Evolutionary conservation across 139 green algal species (phyloP).

Genomic region (Chlamydomonas urium): DNA sequence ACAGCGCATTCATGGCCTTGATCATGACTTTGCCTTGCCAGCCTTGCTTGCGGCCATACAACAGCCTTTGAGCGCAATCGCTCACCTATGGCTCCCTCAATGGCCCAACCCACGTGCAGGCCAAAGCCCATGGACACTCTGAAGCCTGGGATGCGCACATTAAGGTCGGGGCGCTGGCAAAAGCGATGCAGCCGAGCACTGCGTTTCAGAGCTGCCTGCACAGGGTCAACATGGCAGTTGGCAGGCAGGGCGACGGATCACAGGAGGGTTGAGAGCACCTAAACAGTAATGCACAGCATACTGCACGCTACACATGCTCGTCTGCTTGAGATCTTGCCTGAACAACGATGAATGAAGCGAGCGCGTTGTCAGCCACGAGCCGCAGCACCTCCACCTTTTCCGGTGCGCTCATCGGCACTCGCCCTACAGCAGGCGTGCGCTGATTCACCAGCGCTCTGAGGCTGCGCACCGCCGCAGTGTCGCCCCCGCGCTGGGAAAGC

Average conservation of each 20-base stretch:
- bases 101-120: constrained; percentile 91
- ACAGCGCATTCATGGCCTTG: neutral
- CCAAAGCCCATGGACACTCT: constrained; percentile 87
- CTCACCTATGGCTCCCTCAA: constrained; percentile 90
- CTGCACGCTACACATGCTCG: too few species aligned
- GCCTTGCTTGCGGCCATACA: neutral
- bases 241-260: too few species aligned
- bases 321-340: too few species aligned
- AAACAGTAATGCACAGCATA: too few species aligned
- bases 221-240: too few species aligned
- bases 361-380: constrained; percentile 75
- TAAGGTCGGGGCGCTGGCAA: constrained; percentile 13
- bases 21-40: too few species aligned
- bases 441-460: too few species aligned
- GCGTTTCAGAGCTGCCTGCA: constrained; percentile 55
- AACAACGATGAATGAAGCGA: constrained; percentile 87
- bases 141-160: constrained; percentile 46
- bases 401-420: too few species aligned
- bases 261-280: too few species aligned
- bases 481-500: too few species aligned
- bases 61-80: neutral
- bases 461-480: too few species aligned
- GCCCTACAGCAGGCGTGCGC: too few species aligned
- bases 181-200: constrained; percentile 29
- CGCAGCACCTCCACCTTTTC: constrained; percentile 34